phyloP scores from a whole-genome alignment of 345 rosid genomes.

The Clausena lansium region DNA sequence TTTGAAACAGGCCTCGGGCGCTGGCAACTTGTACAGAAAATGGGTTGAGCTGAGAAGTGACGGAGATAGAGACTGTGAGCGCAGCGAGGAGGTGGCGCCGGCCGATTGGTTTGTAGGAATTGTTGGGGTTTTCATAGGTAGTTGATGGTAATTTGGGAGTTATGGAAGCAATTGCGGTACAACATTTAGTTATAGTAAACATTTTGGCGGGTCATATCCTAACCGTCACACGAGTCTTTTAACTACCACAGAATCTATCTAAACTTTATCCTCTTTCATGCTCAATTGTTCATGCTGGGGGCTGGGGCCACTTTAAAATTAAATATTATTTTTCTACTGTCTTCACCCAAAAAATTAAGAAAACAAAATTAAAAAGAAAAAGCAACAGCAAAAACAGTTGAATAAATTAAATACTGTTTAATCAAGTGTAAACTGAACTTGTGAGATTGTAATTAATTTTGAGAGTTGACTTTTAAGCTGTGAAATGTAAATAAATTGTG shows the following conservation, averaged over 20 bases:
- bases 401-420: too few relatives aligned
- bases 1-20: conserved; percentile 71
- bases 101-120: conserved; percentile 20
- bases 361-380: too few relatives aligned
- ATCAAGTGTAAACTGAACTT: too few relatives aligned
- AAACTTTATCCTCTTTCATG: neutral
- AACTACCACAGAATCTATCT: neutral
- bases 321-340: neutral
- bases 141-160: conserved; percentile 8
- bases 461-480: too few relatives aligned
- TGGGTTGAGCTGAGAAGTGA: conserved; percentile 10
- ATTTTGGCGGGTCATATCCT: conserved; percentile 8
- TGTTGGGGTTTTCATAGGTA: conserved; percentile 9
- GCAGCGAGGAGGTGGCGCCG: conserved; percentile 49
- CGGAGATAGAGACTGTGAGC: conserved; percentile 31
- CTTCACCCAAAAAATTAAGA: too few relatives aligned
- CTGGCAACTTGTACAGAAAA: conserved; percentile 16
- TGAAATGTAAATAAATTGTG: too few relatives aligned
- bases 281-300: neutral
- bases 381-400: too few relatives aligned
- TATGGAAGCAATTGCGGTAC: neutral
- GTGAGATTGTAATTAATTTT: too few relatives aligned
- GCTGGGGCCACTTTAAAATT: too few relatives aligned
- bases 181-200: neutral
- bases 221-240: neutral